A percentile compares a stretch with the other conserved stretches of the same genome.
phyloP scores from a whole-genome alignment of 108 stramenopile species.

The Stephanodiscus triporus region DNA sequence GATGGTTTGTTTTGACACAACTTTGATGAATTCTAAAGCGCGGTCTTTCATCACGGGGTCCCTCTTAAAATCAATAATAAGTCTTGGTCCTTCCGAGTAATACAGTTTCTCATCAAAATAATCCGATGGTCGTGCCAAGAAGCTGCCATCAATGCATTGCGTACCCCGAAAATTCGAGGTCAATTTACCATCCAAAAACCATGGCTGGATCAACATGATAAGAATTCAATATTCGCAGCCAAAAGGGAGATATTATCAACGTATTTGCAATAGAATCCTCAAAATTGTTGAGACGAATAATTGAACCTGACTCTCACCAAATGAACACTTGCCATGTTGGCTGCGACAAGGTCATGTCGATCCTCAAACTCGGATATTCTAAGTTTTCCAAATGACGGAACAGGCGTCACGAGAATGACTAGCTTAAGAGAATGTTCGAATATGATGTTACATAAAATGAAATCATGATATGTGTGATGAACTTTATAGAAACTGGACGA shows the following conservation, averaged over 20 bases:
- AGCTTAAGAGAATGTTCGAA: slow-evolving; percentile 28
- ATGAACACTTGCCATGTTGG: slow-evolving; percentile 92
- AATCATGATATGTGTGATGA: not conserved
- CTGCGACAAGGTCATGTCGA: slow-evolving; percentile 76
- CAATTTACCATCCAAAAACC: slow-evolving; percentile 85
- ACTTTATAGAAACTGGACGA: not conserved
- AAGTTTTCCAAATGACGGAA: slow-evolving; percentile 67
- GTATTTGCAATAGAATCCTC: not conserved
- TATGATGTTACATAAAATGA: not conserved
- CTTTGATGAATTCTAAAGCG: slow-evolving; percentile 62
- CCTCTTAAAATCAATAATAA: slow-evolving; percentile 70
- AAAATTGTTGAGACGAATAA: not conserved
- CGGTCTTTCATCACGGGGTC: slow-evolving; percentile 64
- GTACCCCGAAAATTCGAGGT: slow-evolving; percentile 58
- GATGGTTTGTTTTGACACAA: slow-evolving; percentile 67
- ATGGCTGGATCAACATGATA: slow-evolving; percentile 52
- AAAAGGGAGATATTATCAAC: too few species aligned
- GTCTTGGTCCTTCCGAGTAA: slow-evolving; percentile 21
- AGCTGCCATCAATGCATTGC: slow-evolving; percentile 80
- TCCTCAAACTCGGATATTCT: slow-evolving; percentile 65
- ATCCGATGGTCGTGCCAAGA: slow-evolving; percentile 60
- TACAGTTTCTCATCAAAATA: slow-evolving; percentile 43
- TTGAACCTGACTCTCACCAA: slow-evolving; percentile 50
- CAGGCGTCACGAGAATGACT: slow-evolving; percentile 65
- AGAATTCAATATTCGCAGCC: not conserved